Evolutionary conservation across 495 filamentous ascomycete species (phyloP).

Genomic region (Aspergillus ellipticus): DNA sequence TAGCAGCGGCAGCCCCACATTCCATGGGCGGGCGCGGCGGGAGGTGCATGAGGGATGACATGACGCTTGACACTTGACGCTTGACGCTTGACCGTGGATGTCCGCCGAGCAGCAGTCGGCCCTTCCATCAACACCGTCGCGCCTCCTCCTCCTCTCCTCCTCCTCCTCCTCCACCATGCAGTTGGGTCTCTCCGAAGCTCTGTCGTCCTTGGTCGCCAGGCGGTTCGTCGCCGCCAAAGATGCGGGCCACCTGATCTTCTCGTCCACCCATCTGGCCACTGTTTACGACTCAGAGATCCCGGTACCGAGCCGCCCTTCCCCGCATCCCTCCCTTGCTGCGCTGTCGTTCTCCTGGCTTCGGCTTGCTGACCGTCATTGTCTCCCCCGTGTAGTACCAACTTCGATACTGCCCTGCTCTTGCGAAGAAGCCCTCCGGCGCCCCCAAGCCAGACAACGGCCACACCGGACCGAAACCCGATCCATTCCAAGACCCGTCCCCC

Average conservation of each 20-base stretch:
- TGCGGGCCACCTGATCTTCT: conserved; percentile 54
- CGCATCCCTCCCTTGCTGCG: not conserved
- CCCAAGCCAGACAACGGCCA: conserved; percentile 33
- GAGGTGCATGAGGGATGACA: no score
- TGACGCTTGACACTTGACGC: no score
- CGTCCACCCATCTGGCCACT: conserved; percentile 54
- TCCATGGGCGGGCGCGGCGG: no score
- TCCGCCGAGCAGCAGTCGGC: no score
- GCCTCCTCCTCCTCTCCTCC: conserved; percentile 3
- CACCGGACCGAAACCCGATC: conserved; percentile 54
- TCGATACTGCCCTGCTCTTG: conserved; percentile 72
- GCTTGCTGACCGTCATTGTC: conserved; percentile 3
- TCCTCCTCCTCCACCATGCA: conserved; percentile 32
- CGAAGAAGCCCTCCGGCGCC: conserved; percentile 60
- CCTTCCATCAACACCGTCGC: conserved; percentile 8
- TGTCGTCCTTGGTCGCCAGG: conserved; percentile 51
- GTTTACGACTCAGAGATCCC: conserved; percentile 51
- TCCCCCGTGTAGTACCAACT: conserved; percentile 60
- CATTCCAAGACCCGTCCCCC: conserved; percentile 64
- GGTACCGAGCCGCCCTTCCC: conserved; percentile 29
- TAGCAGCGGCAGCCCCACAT: conserved; percentile 5
- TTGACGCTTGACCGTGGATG: no score
- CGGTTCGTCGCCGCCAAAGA: conserved; percentile 53
- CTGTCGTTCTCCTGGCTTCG: not conserved
- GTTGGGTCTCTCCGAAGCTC: conserved; percentile 38